Base-by-base conservation (phyloP, 768 basidiomycete genomes). In the Lenzites betulinus region DNA sequence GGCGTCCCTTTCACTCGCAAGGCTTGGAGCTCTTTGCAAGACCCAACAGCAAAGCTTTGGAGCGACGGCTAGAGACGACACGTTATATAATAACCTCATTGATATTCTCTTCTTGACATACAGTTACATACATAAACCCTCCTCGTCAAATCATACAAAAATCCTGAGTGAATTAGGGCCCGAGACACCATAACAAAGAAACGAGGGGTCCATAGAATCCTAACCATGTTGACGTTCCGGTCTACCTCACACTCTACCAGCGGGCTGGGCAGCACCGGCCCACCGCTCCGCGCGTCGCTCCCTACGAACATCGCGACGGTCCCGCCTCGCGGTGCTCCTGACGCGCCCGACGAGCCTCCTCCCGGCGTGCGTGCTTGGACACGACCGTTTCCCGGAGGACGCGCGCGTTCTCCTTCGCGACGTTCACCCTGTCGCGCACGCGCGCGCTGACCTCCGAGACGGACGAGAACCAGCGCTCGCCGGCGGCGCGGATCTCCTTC, bases 361-460 rank as follows among this genome's bases (percentile, higher is more conserved):
- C 61, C 38, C 52, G 48, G 26, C 46, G 54, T 9, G 48, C 20
- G 7, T 51, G 57, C 60, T 20, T 58, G 38, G 47, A 16, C 39
- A 22, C 56, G 13, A 54, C 61, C 18, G 51, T 59, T 55, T 70
- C 66, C 63, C 65, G 64, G 52, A 70, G 23, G 12, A 63, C 60
- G n/a, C 60, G 61, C 39, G 74, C 73, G 52, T 70, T 68, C 59
- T 64, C 66, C 61, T 61, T 66, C 44, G 74, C 74, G 9, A 63
- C 55, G 51, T 54, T 57, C 26, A 69, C 63, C 41, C 66, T 65
- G 11, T 62, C 67, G 23, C 60, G 65, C 25, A 73, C 63, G n/a
- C 54, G 64, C 52, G 67, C 67, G 26, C 67, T 43, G 4, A 73
- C 54, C 35, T 58, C 48, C 26, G 48, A 50, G 48, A 51, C 41